Base-by-base conservation (phyloP, 2,329 filamentous ascomycete genomes). In the Fusarium staphyleae region DNA sequence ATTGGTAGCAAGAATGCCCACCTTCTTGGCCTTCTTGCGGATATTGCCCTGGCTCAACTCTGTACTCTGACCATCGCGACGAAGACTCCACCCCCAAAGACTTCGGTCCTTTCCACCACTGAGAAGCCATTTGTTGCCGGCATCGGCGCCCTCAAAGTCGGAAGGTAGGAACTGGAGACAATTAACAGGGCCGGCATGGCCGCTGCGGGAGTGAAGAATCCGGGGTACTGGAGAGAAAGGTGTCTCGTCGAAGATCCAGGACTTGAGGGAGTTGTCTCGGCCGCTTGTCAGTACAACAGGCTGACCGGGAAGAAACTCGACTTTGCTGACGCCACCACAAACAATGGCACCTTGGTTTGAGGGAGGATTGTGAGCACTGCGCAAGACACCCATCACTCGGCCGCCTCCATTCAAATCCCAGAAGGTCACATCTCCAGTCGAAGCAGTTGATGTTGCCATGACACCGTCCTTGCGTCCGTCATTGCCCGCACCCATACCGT, bases 371-470 rank as follows among this genome's bases (percentile, higher is more conserved):
- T 99, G 95, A 1, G 93, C 95, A 48, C 91, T 90, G 63, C 93
- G 86, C 29, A 99, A 80, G 11, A 96, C 85, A 40, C 95, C 93
- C 75, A 90, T 90, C 49, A 96, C 87, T 65, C 91, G 87, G 5
- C 92, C 92, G 13, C 92, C 92, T 30, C 89, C 83, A 70, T 97
- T 97, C 50, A 99, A 80, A 72, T 99, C 95, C 95, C 95, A 99
- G 60, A 99, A 88, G 0, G 91, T 96, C 36, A 99, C 84, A 72
- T 99, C 95, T 28, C 95, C 93, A 56, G 84, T 93, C 4, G 84
- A 80, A 19, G 80, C 79, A 16, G 90, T 92, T 8, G 91, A 87
- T 1, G 95, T 98, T 7, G 93, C 93, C 92, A 99, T 96, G 48
- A 97, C 91, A 47, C 95, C 95, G 29, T 92, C 85, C 64, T 88